These are phyloP conservation scores for Tagetes erecta DNA, from an alignment of 129 eudicot genomes.

Conservation along the genomic window DNA sequence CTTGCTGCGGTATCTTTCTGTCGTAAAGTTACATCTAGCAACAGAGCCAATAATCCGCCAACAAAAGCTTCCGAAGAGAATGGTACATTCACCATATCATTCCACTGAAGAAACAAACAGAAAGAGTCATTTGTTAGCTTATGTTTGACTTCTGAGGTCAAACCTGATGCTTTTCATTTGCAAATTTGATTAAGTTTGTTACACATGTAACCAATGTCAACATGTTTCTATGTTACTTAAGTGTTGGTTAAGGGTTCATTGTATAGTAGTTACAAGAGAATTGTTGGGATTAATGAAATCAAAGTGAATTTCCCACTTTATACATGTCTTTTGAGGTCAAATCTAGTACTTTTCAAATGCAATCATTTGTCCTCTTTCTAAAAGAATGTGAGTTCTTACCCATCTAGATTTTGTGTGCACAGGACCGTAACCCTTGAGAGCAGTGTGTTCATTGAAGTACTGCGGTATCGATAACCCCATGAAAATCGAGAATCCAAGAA, in stretches of 20 bases:
- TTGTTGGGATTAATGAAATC: not conserved
- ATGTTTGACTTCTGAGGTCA: constrained; percentile 13
- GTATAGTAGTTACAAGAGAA: not conserved
- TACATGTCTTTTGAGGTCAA: constrained; percentile 9
- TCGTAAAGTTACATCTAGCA: constrained; percentile 68
- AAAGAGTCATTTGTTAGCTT: not conserved
- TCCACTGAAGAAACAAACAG: constrained; percentile 52
- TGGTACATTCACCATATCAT: constrained; percentile 86
- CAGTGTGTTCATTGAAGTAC: constrained; percentile 79
- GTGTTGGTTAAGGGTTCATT: constrained; percentile 2
- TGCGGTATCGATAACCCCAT: constrained; percentile 95
- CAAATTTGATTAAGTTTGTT: not conserved
- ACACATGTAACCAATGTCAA: not conserved
- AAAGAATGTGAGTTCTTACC: constrained; percentile 44
- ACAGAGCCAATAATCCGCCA: constrained; percentile 69
- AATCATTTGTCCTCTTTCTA: not conserved
- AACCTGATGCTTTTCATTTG: constrained; percentile 4
- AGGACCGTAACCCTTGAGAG: constrained; percentile 70
- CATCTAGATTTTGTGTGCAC: constrained; percentile 90
- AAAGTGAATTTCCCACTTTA: not conserved
- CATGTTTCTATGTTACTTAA: not conserved
- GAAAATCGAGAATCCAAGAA: constrained; percentile 83
- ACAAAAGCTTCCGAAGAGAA: constrained; percentile 89
- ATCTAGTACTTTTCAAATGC: constrained; percentile 13
- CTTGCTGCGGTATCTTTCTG: constrained; percentile 66